A percentile compares a stretch with the other conserved stretches of the same genome.
Conservation (phyloP, 768 basidiomycete species). For the Amanita jacksonii region DNA sequence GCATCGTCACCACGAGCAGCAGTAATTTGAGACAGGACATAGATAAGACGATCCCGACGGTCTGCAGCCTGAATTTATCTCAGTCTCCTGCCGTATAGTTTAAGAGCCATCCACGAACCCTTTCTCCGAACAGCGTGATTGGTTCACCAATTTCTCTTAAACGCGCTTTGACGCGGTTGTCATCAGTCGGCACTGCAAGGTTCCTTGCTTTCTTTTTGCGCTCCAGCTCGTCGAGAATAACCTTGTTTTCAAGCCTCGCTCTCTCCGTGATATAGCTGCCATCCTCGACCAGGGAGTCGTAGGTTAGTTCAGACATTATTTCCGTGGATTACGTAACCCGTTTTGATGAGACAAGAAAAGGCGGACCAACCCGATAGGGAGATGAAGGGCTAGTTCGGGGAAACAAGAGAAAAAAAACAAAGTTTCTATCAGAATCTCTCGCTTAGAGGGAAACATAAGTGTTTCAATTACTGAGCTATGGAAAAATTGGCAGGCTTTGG, state of each 20-base stretch:
- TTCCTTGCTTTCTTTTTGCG: conserved; percentile 91
- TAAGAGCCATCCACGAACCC: conserved; percentile 48
- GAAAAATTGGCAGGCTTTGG: no score
- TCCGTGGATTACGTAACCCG: not conserved
- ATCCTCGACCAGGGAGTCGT: conserved; percentile 72
- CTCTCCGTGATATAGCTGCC: conserved; percentile 66
- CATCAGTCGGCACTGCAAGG: conserved; percentile 95
- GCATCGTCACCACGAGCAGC: conserved; percentile 77
- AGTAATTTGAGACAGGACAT: conserved; percentile 90
- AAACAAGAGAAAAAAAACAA: no score
- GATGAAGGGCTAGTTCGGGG: no score
- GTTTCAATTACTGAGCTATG: not conserved
- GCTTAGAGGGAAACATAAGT: not conserved
- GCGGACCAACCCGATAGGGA: not conserved
- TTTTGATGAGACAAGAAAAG: not conserved
- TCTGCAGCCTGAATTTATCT: conserved; percentile 69
- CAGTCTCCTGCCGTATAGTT: conserved; percentile 8
- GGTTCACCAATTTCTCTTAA: conserved; percentile 93
- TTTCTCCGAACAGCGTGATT: conserved; percentile 95
- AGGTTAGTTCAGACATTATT: conserved; percentile 65
- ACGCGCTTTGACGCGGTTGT: conserved; percentile 81
- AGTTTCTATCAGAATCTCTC: no score
- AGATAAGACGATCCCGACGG: conserved; percentile 89
- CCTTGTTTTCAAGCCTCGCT: conserved; percentile 72
- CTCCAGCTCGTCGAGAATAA: conserved; percentile 92